Base-by-base conservation (phyloP, 805 yeast genomes). In the Suhomyces sp. region DNA sequence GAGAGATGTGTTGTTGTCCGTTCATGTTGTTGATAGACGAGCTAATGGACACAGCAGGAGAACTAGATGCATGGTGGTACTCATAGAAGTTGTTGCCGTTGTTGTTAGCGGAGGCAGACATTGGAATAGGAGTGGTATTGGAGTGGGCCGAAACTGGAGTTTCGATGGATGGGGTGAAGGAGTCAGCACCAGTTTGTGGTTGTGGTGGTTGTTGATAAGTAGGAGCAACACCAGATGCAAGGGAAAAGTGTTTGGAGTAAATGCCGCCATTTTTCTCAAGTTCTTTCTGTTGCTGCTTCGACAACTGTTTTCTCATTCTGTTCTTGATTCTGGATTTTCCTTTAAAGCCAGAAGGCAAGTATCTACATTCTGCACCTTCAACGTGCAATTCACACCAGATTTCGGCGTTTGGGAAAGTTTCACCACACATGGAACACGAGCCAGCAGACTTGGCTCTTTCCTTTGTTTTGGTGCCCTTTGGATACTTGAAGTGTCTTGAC, bases 401-500 rank as follows among this genome's bases (percentile, higher is more conserved):
- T 54, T 73, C 74, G 49, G 80, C 80, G 54, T 73, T 77, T 6
- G 71, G 68, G 57, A 80, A 82, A 61, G 66, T 71, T 53, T 75
- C 74, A 24, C 80, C 82, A 63, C 86, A 82, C 68, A 82, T 80
- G 22, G 82, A 78, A 63, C 86, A 82, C 44, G 76, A 66, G 10
- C 86, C 86, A 5, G 76, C 64, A 10, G 77, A 66, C 48, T 63
- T 64, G 17, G 68, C 60, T 48, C 86, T 62, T 47, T 76, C 77
- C 53, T 71, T 73, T 4, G 81, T 73, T 56, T 74, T 74, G 12
- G 81, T 79, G 4, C 85, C 86, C 38, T 79, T 73, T 35, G 86
- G 86, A 57, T 81, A 82, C 45, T 75, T 74, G 62, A 82, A 82
- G 62, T 82, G 86, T 51, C 82, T 67, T 7, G 84, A 77, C 59